phyloP scores from a whole-genome alignment of 2,329 filamentous ascomycete genomes.

The Phyllosticta citribraziliensis region DNA sequence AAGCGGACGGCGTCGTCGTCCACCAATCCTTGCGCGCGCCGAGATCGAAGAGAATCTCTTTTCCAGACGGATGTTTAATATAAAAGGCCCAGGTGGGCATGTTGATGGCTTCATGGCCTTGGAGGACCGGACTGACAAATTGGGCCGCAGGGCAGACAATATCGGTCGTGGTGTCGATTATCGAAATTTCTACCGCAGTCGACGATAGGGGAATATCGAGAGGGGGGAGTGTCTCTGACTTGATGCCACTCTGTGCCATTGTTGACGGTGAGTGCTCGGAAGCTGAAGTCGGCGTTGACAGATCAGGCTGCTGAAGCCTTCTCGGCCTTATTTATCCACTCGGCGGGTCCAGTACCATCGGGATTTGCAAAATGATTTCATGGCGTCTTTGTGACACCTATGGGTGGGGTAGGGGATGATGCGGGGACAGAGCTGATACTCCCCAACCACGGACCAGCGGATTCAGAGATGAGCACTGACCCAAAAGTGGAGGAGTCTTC shows the following conservation, averaged over 20 bases:
- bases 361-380: neutral
- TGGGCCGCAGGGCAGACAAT: constrained; percentile 4
- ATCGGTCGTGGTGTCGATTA: constrained; percentile 9
- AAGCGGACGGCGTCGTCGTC: constrained; percentile 18
- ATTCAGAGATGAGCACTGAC: neutral
- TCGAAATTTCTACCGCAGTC: constrained; percentile 1
- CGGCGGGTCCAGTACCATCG: neutral
- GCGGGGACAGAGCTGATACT: neutral
- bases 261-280: neutral
- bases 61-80: constrained; percentile 35
- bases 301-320: neutral
- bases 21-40: constrained; percentile 38
- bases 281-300: neutral
- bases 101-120: constrained; percentile 12
- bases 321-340: neutral
- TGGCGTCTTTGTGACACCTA: neutral
- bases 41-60: constrained; percentile 39
- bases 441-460: neutral
- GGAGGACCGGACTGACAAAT: constrained; percentile 6
- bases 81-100: constrained; percentile 38
- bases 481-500: neutral
- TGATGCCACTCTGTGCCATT: neutral
- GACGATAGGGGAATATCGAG: constrained; percentile 4
- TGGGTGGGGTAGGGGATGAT: neutral
- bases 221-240: neutral